Evolutionary conservation across 257 asterid genomes (phyloP), one percentile per base, ranked within the genome.

Genomic region (Striga asiatica): DNA sequence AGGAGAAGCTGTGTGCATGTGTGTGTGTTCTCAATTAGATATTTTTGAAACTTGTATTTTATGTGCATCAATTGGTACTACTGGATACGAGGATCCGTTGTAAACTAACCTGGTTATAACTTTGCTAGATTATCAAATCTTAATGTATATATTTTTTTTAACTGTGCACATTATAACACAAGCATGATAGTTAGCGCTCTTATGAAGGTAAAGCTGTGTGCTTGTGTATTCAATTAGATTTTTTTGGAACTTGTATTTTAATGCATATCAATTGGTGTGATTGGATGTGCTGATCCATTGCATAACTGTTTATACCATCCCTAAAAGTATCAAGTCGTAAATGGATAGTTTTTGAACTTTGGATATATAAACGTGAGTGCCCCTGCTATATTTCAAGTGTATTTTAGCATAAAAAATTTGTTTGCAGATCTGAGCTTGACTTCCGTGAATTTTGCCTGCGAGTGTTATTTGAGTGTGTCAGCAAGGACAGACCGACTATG

Each of bases 401-500:
- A 13, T 22, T 61, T 34, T 57, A 34, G 56, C 28, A 35, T 46
- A 34, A 25, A 31, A 63, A 61, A 53, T 57, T 17, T 31, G 27
- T 69, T 69, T 69, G 80, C 92, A 87, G 98, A 65, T 78, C 76
- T 60, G 88, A 82, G 66, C 75, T 72, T 45, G 95, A 82, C 69
- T 88, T 88, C 60, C 94, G 76, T 57, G 95, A 84, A 58, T 88
- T 84, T 74, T 92, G 97, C 84, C 78, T 82, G 54, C 95, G 84
- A 82, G 88, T 92, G 17, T 70, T 92, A 54, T 92, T 84, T 22
- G 98, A 88, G 76, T 92, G 98, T 69, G 97, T 92, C 61, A 88
- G 96, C 88, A 92, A 92, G 80, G 98, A 92, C 71, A 80, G 93
- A 71, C 94, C 95, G 16, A 93, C 95, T 45, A 72, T 88, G 67